Base-by-base conservation (phyloP, 192 early-diverging fungal genomes). In the Coemansia sp. region DNA sequence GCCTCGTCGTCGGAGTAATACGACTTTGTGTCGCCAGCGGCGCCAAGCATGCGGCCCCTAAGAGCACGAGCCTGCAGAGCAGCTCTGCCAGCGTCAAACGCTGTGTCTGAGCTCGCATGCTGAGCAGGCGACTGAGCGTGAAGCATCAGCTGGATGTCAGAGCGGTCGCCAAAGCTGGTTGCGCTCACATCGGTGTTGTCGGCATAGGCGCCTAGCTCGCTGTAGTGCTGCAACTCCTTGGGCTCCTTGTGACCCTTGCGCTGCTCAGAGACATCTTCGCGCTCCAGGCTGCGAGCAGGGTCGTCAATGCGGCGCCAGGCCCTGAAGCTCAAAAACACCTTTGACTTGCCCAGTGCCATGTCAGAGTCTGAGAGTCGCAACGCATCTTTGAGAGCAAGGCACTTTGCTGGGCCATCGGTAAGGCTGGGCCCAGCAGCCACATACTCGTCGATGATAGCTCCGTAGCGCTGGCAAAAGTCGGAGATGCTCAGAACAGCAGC, bases 291-390 rank as follows among this genome's bases (percentile, higher is more conserved):
- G 20, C 89, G 87, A 50, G 95, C 79, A 13, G 78, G 81, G 61
- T 90, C 89, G 72, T 98, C 96, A 35, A 98, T 82, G 37, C 84
- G 83, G 56, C 91, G 84, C 96, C 94, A 98, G 14, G 86, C 84
- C 2, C 28, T 64, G 76, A 93, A 93, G 61, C 84, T 86, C 43
- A 98, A 65, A 62, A 88, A 95, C 18, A 94, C 80, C 66, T 90
- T 83, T 23, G 70, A 73, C 24, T 69, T 63, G 8, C 88, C 88
- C 24, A 89, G 58, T 9, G 82, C 73, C 73, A 85, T 84, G 55
- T 89, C 84, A 0, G 75, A 51, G 42, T 71, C 69, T 0, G 65
- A 34, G 68, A 86, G 83, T 37, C 83, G 66, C 60, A 83, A 59
- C 31, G 76, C 81, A n/a, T 48, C 38, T 57, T 78, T 78, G 45